Percentiles rank a stretch among this genome's conserved stretches.
phyloP scores from a whole-genome alignment of 2,329 filamentous ascomycete species.

The Ascochyta viciae-villosae region DNA sequence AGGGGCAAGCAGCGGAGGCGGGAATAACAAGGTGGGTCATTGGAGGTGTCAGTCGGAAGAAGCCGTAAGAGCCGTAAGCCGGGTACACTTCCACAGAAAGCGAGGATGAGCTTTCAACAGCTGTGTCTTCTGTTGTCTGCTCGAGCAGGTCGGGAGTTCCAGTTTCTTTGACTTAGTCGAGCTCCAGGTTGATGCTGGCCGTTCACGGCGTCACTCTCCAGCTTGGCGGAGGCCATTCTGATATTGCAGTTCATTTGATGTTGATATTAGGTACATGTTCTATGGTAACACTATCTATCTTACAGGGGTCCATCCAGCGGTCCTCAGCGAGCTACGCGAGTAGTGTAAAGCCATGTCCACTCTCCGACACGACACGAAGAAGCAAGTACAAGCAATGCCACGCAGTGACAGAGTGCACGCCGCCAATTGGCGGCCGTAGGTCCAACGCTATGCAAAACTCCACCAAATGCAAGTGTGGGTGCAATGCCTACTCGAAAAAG shows the following conservation, averaged over 20 bases:
- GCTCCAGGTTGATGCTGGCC: not conserved
- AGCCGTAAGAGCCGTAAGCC: not conserved
- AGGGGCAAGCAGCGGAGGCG: conserved; percentile 10
- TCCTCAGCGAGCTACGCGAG: conserved; percentile 6
- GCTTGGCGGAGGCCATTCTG: not conserved
- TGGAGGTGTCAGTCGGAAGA: conserved; percentile 10
- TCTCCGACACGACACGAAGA: conserved; percentile 8
- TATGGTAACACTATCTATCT: conserved; percentile 12
- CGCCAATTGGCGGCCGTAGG: conserved; percentile 16
- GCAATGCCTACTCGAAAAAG: conserved; percentile 8
- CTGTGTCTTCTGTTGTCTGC: not conserved
- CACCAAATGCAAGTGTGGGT: conserved; percentile 15
- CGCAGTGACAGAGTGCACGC: conserved; percentile 12
- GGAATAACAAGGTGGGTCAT: conserved; percentile 12
- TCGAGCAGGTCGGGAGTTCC: not conserved
- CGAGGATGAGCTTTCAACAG: no score
- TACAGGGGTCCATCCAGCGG: conserved; percentile 29
- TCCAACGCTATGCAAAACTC: conserved; percentile 30
- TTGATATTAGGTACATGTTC: conserved; percentile 26
- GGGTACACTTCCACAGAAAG: not conserved
- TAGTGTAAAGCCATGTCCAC: conserved; percentile 4
- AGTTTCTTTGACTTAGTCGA: not conserved
- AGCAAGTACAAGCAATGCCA: conserved; percentile 19
- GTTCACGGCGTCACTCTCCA: not conserved
- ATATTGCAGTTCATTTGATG: not conserved